Evolutionary conservation across 1,139 yeast genomes (phyloP).

Genomic region (Eremothecium coryli): DNA sequence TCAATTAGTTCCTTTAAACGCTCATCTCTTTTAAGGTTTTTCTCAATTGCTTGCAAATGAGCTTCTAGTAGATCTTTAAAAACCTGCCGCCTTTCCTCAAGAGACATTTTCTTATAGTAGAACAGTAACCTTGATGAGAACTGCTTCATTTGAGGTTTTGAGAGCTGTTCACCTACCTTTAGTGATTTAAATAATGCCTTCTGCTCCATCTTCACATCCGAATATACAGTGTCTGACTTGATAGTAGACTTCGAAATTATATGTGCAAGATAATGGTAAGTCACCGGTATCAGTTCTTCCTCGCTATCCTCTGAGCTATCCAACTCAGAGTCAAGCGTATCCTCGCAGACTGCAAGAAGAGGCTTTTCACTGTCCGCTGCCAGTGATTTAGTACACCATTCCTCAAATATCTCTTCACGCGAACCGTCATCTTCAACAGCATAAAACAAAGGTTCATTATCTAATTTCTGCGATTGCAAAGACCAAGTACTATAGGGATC

Average conservation of each 20-base stretch:
- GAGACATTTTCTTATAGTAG: conserved; percentile 21
- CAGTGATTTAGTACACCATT: conserved; percentile 20
- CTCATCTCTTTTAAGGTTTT: not conserved
- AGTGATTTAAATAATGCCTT: conserved; percentile 20
- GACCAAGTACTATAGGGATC: conserved; percentile 27
- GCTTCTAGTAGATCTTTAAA: conserved; percentile 11
- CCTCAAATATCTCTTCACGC: conserved; percentile 22
- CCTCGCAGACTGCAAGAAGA: conserved; percentile 4
- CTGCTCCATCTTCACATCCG: conserved; percentile 22
- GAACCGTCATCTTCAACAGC: conserved; percentile 15
- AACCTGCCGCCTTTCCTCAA: conserved; percentile 14
- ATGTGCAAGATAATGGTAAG: conserved; percentile 28
- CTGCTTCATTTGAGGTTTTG: conserved; percentile 18
- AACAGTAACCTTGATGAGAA: conserved; percentile 23
- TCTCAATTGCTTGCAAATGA: not conserved
- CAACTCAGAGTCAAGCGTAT: conserved; percentile 7
- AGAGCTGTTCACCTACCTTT: conserved; percentile 15
- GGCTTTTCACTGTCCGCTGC: conserved; percentile 3
- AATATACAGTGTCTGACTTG: conserved; percentile 17
- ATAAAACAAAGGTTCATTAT: conserved; percentile 19
- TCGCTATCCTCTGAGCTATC: conserved; percentile 13
- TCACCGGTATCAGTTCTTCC: conserved; percentile 21
- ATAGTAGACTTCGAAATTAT: conserved; percentile 23
- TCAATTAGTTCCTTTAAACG: conserved; percentile 2
- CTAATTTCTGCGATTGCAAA: conserved; percentile 17